Evolutionary conservation across 1,139 yeast species (phyloP).

Genomic region (Arxiozyma bovina): DNA sequence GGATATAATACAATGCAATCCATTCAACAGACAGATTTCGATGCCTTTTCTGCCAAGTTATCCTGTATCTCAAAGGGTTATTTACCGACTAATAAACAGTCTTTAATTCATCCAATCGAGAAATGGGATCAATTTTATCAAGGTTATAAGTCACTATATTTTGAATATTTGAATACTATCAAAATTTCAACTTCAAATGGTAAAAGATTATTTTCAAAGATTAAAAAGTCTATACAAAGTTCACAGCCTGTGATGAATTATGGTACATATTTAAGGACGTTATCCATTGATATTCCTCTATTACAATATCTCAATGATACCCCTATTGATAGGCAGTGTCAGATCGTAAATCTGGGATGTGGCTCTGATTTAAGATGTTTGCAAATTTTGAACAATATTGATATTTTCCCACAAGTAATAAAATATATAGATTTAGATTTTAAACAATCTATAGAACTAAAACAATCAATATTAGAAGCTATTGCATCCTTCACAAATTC

Average conservation of each 20-base stretch:
- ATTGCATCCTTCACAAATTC: neutral
- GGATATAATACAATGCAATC: conserved; percentile 15
- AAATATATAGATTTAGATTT: conserved; percentile 72
- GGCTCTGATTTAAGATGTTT: conserved; percentile 78
- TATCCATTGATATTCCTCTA: conserved; percentile 49
- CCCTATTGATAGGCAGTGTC: conserved; percentile 31
- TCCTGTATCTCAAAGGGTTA: conserved; percentile 51
- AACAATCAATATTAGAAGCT: conserved; percentile 39
- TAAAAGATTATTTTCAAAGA: conserved; percentile 21
- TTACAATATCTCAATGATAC: conserved; percentile 38
- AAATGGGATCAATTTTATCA: conserved; percentile 29
- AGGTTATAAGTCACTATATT: conserved; percentile 16
- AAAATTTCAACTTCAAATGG: conserved; percentile 11
- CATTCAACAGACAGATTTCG: conserved; percentile 55
- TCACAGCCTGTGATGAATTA: conserved; percentile 74
- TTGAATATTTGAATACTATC: conserved; percentile 17
- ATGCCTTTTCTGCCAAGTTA: conserved; percentile 69
- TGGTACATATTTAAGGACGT: conserved; percentile 75
- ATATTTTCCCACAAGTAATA: conserved; percentile 24
- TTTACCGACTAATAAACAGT: conserved; percentile 39
- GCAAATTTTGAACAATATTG: conserved; percentile 13
- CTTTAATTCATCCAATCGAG: neutral
- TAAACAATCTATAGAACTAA: conserved; percentile 49
- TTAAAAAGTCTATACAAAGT: conserved; percentile 26
- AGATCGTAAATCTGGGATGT: conserved; percentile 81